Evolutionary conservation across 768 basidiomycete genomes (phyloP), one percentile per base, ranked within the genome.

Genomic region (Leccinum aurantiacum): DNA sequence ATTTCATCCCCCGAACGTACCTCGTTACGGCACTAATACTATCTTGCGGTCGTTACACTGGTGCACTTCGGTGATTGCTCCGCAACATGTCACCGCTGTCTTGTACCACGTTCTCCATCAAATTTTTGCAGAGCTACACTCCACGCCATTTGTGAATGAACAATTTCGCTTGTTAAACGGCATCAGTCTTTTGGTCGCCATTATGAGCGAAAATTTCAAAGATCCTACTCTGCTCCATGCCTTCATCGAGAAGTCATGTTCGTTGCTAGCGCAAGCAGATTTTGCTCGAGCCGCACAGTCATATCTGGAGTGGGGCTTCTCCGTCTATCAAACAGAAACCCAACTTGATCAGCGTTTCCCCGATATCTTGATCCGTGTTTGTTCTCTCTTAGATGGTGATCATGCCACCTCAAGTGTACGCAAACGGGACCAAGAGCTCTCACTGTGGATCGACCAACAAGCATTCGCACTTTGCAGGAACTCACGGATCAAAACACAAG

Each of bases 21-120:
- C 92, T 2, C 76, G 79, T 3, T 87, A 82, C 59, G 66, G 75
- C 15, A 78, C 87, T 1, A 59, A 65, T 6, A 77, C 78, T 17
- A 71, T 91, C 59, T 70, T 91, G 15, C 75, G 72, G 13, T 80
- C 87, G 9, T 67, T 94, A 56, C 65, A 75, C 6, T 93, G 90
- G 88, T 78, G 93, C 57, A 75, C 72, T 22, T 67, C 67, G 10
- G 74, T 75, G 19, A 71, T 79, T 6, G 71, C 78, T 4, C 71
- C 75, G 14, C 78, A 80, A 19, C 76, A 82, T 46, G 75, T 73
- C 25, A 74, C 76, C n/a, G 82, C 88, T 11, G 84, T 84, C 53
- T 84, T 86, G 5, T 95, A 91, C 70, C 92, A 95, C 61, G 82
- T 91, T 57, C 71, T 93, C 27, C 88, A 89, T 59, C 82, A 84